Evolutionary conservation across 2,329 filamentous ascomycete genomes (phyloP), one percentile per base, ranked within the genome.

Genomic region (Stachybotrys echinatus): DNA sequence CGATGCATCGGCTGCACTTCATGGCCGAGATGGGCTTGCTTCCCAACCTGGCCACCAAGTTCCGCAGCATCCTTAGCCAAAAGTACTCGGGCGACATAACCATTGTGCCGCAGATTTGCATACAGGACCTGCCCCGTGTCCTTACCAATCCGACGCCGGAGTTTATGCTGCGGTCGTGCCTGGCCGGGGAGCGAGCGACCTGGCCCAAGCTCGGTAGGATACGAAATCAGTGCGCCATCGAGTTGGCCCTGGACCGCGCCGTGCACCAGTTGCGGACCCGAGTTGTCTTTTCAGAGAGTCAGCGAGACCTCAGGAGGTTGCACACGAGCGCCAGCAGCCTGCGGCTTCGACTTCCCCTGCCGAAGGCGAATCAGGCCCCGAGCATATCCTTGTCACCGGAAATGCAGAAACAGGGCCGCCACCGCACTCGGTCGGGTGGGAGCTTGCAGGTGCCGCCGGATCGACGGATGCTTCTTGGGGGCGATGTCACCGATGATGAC

Each of bases 61-160:
- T 85, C 20, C 80, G 83, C 40, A 92, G 89, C 2, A 84, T 97
- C 17, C 76, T 97, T 46, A 92, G 85, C 55, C 92, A 97, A 61
- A 89, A 88, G 55, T 97, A 97, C 62, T 92, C 89, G 2, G 92
- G 92, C 6, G 92, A 97, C 66, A 96, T 97, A 63, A 97, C 91
- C 42, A 96, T 97, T 48, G 76, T 95, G 27, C 92, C 92, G 0
- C 83, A 90, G 48, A 85, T 95, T 51, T 80, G 80, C 5, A 83
- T 87, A 48, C 77, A 83, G 7, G 86, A 95, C 54, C 80, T 95
- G 20, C 85, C 88, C 1, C 79, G 81, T 8, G 84, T 96, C 22
- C 74, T 97, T 42, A 86, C 80, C 54, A 97, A 97, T 51, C 92
- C 92, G 1, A 91, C 87, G 0, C 73, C 83, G 0, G 88, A 92